Evolutionary conservation across 2,329 filamentous ascomycete species (phyloP).

Genomic region (Hysterium pulicare): DNA sequence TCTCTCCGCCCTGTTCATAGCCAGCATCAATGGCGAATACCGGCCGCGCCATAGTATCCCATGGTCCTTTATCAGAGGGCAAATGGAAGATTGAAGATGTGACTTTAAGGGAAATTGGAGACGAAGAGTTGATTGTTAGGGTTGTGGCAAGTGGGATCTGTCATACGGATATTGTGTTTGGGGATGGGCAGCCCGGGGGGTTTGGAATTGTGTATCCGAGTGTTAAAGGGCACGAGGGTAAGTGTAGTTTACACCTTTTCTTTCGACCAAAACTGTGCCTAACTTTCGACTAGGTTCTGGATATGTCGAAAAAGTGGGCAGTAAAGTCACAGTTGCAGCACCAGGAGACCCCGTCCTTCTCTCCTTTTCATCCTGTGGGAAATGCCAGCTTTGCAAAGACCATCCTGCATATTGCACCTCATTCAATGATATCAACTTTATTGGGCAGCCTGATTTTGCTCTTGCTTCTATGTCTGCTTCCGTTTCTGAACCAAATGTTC

Average conservation of each 20-base stretch:
- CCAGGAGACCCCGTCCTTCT: slow-evolving; percentile 46
- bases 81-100: slow-evolving; percentile 42
- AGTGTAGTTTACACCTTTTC: neutral
- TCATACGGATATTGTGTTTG: slow-evolving; percentile 52
- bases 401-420: slow-evolving; percentile 46
- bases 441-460: slow-evolving; percentile 21
- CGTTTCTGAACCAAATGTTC: slow-evolving; percentile 22
- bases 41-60: slow-evolving; percentile 34
- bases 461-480: slow-evolving; percentile 10
- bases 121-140: slow-evolving; percentile 50
- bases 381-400: slow-evolving; percentile 44
- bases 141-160: slow-evolving; percentile 53
- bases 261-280: neutral
- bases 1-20: too few species aligned
- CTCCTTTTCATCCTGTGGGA: slow-evolving; percentile 43
- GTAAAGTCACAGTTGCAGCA: slow-evolving; percentile 37
- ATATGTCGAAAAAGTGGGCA: slow-evolving; percentile 44
- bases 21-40: neutral
- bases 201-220: slow-evolving; percentile 36
- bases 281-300: slow-evolving; percentile 29
- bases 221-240: slow-evolving; percentile 55
- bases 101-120: slow-evolving; percentile 24
- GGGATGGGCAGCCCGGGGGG: slow-evolving; percentile 34
- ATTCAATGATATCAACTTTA: slow-evolving; percentile 48
- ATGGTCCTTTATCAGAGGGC: slow-evolving; percentile 31